These are phyloP conservation scores for Coix lacrymajobi DNA, from an alignment of 176 grass and related monocot species.

Conservation along the genomic window DNA sequence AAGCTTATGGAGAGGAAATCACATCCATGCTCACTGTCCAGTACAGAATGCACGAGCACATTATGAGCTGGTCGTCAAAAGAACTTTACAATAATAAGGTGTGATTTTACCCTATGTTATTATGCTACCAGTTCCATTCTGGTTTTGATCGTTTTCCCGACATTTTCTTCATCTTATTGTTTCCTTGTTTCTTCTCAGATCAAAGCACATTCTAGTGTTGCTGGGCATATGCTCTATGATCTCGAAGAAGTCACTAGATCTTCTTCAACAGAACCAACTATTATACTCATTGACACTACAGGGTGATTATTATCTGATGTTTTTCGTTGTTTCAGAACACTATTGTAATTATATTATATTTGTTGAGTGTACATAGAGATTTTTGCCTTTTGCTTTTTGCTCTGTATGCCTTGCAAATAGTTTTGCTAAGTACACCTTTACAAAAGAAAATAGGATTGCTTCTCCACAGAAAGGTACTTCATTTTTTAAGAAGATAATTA, in stretches of 20 bases:
- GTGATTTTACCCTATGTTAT: not conserved
- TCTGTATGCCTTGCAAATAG: not conserved
- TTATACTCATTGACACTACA: conserved; percentile 97
- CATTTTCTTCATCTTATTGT: not conserved
- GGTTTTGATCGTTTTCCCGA: not conserved
- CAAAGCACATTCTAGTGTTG: conserved; percentile 75
- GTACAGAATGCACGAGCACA: conserved; percentile 92
- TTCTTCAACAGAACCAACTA: conserved; percentile 77
- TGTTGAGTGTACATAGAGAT: not conserved
- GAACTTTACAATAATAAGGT: conserved; percentile 97
- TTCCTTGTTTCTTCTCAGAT: conserved; percentile 47
- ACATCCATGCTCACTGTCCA: conserved; percentile 89
- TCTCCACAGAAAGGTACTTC: not conserved
- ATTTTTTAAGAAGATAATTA: conserved; percentile 8
- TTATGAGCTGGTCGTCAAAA: conserved; percentile 97
- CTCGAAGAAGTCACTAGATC: conserved; percentile 74
- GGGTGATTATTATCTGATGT: conserved; percentile 46
- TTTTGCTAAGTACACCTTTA: not conserved
- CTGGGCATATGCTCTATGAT: conserved; percentile 82
- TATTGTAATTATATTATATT: not conserved
- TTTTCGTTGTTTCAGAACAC: conserved; percentile 5
- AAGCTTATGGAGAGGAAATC: conserved; percentile 68
- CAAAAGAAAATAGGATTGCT: conserved; percentile 6
- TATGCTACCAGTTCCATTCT: not conserved
- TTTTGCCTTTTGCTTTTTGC: not conserved